Base-by-base conservation (phyloP, 2,329 filamentous ascomycete species). In the Penicillium sp. region DNA sequence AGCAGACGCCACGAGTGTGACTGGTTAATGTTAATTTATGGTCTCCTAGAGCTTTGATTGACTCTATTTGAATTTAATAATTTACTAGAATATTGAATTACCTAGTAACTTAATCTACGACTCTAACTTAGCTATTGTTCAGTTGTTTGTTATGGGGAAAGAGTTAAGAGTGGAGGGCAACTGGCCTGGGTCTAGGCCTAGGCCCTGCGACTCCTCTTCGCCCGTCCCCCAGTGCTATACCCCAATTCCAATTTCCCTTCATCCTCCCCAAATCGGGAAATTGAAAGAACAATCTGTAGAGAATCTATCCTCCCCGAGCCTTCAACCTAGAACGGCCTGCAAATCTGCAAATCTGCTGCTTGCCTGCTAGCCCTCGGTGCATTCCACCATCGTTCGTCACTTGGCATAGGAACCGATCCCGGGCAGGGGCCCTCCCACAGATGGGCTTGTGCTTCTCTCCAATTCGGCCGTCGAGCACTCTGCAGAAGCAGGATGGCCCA, bases 381-480 rank as follows among this genome's bases (percentile, higher is more conserved):
- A 62, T 61, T 62, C 59, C 60, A 53, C 51, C 52, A 49, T 39
- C 51, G 46, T 60, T 60, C 58, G 47, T 58, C 43, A 10, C 39
- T 23, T 49, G 40, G 46, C 26, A 48, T 55, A 61, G 54, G 54
- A 60, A 61, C 56, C 53, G 57, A 60, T 58, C 39, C 45, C 46
- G 46, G 49, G 24, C 39, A 42, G 26, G 50, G 47, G 46, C 52
- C 57, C 46, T 59, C 49, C 58, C 54, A 60, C 60, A 52, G 52
- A 52, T 54, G 45, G 9, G 51, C 52, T 56, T 46, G 42, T 60
- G 46, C 60, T 48, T 48, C 45, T 10, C 51, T 55, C 41, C 55
- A 63, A 60, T 60, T 60, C 59, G 53, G 43, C 56, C 49, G 30
- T 34, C 42, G 45, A 46, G 18, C 37, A 37, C 33, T 51, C 48